Base-by-base conservation (phyloP, 192 early-diverging fungal genomes). In the Pilaira anomala region DNA sequence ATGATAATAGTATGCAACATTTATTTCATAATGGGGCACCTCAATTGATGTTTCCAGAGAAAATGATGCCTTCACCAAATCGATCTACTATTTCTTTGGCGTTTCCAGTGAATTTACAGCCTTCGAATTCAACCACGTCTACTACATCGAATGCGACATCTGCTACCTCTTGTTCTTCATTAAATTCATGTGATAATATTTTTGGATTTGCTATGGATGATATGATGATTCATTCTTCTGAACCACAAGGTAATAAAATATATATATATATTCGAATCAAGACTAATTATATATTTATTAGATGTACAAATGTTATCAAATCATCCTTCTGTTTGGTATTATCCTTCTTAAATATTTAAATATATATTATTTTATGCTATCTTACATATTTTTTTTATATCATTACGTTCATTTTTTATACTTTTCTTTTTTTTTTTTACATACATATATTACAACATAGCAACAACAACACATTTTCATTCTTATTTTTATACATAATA, bases 121-220 rank as follows among this genome's bases (percentile, higher is more conserved):
- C 53, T 13, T 55, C 53, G 0, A 55, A 30, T 36, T 55, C 53
- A 9, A 55, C 53, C 8, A 55, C 53, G n/a, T 55, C 53, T 4
- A 55, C 53, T 19, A 55, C 28, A 8, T 33, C 53, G n/a, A 54
- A 54, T 29, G 29, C n/a, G 2, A 55, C 53, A 4, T 55, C 53
- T 8, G n/a, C 53, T 14, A 46, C 45, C 2, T 55, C 53, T 30
- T 11, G 28, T 36, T 36, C 53, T n/a, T 55, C 53, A 0, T 36
- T 36, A 30, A 55, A 55, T 4, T 33, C 30, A 16, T 55, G 53
- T 33, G 53, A 55, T 55, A 30, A 26, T 11, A 30, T 55, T 13
- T 55, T 55, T 33, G 30, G 30, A 3, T 55, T 55, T n/a, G 28
- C 53, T 30, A 55, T 55, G n/a, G 33, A 36, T 9, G 33, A 36